These are phyloP conservation scores for Sporothrix protearum DNA, from an alignment of 2,329 filamentous ascomycete genomes.

Conservation along the genomic window DNA sequence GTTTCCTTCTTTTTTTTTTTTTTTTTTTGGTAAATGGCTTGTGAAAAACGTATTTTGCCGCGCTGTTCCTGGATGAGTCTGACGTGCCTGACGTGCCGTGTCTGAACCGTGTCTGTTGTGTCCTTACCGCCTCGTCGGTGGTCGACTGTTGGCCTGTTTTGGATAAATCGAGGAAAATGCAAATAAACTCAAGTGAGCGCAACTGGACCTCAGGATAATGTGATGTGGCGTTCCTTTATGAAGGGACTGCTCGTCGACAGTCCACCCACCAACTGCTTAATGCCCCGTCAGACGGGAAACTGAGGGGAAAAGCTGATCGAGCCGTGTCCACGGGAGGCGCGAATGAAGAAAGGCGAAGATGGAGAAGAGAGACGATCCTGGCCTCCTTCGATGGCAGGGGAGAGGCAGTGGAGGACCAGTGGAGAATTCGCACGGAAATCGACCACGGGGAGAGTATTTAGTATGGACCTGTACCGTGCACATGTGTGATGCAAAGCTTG, in stretches of 20 bases:
- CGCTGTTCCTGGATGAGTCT: too few relatives aligned
- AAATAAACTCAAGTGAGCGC: neutral
- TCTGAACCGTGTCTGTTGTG: neutral
- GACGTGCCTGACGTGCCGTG: neutral
- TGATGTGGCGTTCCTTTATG: neutral
- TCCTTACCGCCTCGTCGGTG: neutral
- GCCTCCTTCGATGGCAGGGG: neutral
- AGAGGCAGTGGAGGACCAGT: neutral
- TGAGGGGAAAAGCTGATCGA: constrained; percentile 4
- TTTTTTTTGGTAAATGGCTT: neutral
- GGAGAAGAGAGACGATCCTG: neutral
- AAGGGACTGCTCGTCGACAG: neutral
- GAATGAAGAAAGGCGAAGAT: neutral
- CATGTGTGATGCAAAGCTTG: neutral
- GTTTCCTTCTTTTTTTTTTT: too few relatives aligned
- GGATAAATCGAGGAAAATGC: neutral
- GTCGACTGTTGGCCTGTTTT: neutral
- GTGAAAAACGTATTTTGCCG: neutral
- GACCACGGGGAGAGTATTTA: neutral
- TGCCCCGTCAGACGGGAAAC: neutral
- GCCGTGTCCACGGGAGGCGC: neutral
- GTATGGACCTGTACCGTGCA: neutral
- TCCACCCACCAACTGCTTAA: neutral
- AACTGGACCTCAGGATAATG: neutral
- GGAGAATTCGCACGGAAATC: neutral